Evolutionary conservation across 257 asterid genomes (phyloP).

Genomic region (Salvia hispanica): DNA sequence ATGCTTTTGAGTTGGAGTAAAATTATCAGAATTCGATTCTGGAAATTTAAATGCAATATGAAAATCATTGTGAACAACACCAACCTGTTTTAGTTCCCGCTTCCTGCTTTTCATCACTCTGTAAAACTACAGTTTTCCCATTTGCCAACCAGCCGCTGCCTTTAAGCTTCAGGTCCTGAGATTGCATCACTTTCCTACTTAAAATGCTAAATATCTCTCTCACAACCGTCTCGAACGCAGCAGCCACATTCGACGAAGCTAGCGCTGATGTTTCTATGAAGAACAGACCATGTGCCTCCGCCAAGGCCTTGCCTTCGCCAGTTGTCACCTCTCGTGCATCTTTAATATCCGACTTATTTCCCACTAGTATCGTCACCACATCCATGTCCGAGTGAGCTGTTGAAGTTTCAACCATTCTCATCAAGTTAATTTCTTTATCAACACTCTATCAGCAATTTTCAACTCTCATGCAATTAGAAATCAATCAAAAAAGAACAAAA

Average conservation of each 20-base stretch:
- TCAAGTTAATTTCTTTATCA: not conserved
- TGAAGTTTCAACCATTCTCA: slow-evolving; percentile 20
- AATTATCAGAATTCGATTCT: slow-evolving; percentile 4
- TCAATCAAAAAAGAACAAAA: too few relatives aligned
- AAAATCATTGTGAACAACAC: slow-evolving; percentile 58
- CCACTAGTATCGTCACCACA: slow-evolving; percentile 77
- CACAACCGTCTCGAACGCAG: slow-evolving; percentile 78
- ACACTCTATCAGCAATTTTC: too few relatives aligned
- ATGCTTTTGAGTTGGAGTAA: slow-evolving; percentile 16
- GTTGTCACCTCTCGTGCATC: slow-evolving; percentile 83
- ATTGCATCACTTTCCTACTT: slow-evolving; percentile 81
- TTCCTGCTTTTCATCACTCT: slow-evolving; percentile 50
- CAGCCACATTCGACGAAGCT: slow-evolving; percentile 72
- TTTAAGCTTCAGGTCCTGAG: slow-evolving; percentile 59
- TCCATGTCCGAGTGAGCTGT: slow-evolving; percentile 93
- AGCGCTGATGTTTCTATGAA: slow-evolving; percentile 87
- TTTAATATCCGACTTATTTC: slow-evolving; percentile 81
- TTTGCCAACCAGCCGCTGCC: slow-evolving; percentile 30
- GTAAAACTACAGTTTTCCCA: slow-evolving; percentile 69
- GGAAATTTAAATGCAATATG: not conserved
- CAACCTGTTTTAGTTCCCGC: slow-evolving; percentile 41
- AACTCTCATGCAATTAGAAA: too few relatives aligned
- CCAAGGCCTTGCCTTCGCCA: slow-evolving; percentile 77
- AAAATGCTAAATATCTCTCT: slow-evolving; percentile 69
- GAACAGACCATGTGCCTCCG: slow-evolving; percentile 74